Base-by-base conservation (phyloP, 2,329 filamentous ascomycete species). In the Penicillium nordicum region DNA sequence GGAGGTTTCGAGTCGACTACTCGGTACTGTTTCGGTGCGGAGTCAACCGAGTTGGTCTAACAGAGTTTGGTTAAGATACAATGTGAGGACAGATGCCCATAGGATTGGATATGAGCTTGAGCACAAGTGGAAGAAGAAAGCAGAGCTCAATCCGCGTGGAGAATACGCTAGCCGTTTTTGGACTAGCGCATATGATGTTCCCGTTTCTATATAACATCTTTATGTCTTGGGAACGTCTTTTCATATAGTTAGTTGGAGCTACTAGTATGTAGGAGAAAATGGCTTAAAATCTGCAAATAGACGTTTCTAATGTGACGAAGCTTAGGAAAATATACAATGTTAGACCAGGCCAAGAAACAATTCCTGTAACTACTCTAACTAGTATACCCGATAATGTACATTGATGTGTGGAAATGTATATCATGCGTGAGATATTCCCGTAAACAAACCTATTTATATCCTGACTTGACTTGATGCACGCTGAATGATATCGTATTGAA, bases 101-200 rank as follows among this genome's bases (percentile, higher is more conserved):
- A 41, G 25, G 40, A 14, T 37, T 47, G 45, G 34, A 43, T 37
- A 23, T 27, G n/a, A 49, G 46, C 29, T 43, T 27, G n/a, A 49
- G 46, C 29, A 32, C 38, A 18, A 50, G 37, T 50, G 48, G 25
- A 38, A 40, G 42, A 30, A 14, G 43, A 60, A 45, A 55, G 46
- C 45, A 50, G 41, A 55, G 48, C 48, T 56, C 53, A 52, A 55
- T 34, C 32, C 48, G 53, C 50, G 50, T 40, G 53, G 53, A 56
- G 29, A n/a, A 18, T 11, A 12, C 41, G 53, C 53, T 56, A 56
- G 10, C 53, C 27, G 1, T 1, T 7, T 52, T 46, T 1, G 42
- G 48, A 14, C 16, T 56, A 56, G 48, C 41, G 48, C 11, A 25
- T 5, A 23, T 38, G n/a, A 18, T 42, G 11, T 21, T 21, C 21